These are phyloP conservation scores for Penicillium paradoxum DNA, from an alignment of 495 filamentous ascomycete species.

Conservation along the genomic window DNA sequence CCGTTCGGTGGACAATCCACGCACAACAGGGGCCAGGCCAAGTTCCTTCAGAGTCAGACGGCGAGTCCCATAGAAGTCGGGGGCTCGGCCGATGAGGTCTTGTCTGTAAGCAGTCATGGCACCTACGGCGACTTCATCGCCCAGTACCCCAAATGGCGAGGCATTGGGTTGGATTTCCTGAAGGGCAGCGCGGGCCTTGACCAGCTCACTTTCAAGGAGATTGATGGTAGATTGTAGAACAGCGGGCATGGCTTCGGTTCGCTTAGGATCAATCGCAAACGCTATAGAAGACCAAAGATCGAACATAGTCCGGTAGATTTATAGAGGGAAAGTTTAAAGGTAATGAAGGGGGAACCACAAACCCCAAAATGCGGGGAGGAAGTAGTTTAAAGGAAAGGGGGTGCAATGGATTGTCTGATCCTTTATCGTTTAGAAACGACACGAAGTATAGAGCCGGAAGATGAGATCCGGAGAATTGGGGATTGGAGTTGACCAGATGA, in stretches of 20 bases:
- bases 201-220: conserved; percentile 41
- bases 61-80: conserved; percentile 39
- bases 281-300: conserved; percentile 34
- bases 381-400: too few relatives aligned
- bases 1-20: conserved; percentile 17
- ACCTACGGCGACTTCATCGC: conserved; percentile 38
- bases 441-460: too few relatives aligned
- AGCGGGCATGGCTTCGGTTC: conserved; percentile 35
- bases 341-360: background rate
- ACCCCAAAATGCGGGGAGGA: too few relatives aligned
- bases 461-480: background rate
- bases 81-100: conserved; percentile 36
- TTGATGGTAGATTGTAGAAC: conserved; percentile 43
- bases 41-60: conserved; percentile 40
- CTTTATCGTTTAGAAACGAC: too few relatives aligned
- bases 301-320: conserved; percentile 29
- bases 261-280: conserved; percentile 31
- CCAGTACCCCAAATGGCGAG: conserved; percentile 19
- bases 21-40: conserved; percentile 33
- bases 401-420: too few relatives aligned
- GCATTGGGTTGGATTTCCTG: conserved; percentile 41
- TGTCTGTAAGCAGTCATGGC: conserved; percentile 42
- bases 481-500: too few relatives aligned
- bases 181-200: conserved; percentile 41
- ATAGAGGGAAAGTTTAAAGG: background rate